These are phyloP conservation scores for Pythium myriotylum DNA, from an alignment of 352 stramenopile species.

Conservation along the genomic window DNA sequence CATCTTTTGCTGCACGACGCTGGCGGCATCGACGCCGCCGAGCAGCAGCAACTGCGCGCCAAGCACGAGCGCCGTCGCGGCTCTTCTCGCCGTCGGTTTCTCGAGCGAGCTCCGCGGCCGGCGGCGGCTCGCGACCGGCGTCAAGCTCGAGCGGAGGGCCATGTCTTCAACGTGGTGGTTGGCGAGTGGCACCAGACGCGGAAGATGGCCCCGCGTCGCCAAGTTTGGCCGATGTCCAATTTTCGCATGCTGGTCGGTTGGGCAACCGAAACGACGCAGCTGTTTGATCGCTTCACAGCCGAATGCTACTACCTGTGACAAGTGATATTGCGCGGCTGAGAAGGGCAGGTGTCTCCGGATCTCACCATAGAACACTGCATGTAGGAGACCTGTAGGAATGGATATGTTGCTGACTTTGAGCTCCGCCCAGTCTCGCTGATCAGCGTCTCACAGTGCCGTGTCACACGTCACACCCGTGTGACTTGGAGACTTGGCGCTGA, in stretches of 20 bases:
- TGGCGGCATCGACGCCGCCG: neutral
- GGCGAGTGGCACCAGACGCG: no score
- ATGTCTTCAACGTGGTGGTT: no score
- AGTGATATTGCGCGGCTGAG: neutral
- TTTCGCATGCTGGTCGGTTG: neutral
- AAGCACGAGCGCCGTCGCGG: neutral
- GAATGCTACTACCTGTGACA: neutral
- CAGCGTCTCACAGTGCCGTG: neutral
- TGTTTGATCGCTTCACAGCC: neutral
- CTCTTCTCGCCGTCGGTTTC: neutral
- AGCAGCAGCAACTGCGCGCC: neutral
- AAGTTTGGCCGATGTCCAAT: no score
- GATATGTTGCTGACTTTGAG: neutral
- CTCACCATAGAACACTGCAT: no score
- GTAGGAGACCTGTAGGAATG: neutral
- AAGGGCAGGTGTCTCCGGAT: no score
- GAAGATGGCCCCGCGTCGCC: no score
- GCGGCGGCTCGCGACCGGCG: neutral
- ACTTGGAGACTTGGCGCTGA: neutral
- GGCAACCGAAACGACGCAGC: neutral
- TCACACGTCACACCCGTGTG: neutral
- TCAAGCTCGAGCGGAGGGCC: no score
- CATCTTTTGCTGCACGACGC: slow-evolving; percentile 71
- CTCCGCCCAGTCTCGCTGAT: neutral
- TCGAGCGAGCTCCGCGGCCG: neutral